Evolutionary conservation across 495 filamentous ascomycete species (phyloP), one percentile per base, ranked within the genome.

Genomic region (Neurospora sp.): DNA sequence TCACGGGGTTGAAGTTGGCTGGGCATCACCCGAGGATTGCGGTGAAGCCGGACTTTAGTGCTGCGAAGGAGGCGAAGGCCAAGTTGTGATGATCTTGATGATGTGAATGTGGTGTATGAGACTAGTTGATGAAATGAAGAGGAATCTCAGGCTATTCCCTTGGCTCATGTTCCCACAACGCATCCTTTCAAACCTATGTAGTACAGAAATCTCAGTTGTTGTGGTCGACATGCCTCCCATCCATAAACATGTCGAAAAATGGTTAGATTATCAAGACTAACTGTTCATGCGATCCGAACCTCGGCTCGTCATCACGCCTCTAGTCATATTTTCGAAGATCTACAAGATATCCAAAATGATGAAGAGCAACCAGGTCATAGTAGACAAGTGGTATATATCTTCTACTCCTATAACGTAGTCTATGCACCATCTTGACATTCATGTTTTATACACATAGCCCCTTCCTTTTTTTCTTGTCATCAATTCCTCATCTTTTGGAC

Each of bases 1-100:
- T 86, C 40, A 90, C 86, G 0, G 86, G 83, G 12, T 77, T 87
- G 70, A 81, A 76, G 69, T 71, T 87, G 53, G 84, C 81, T 7
- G 84, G 84, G 1, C 72, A 80, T 44, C 84, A 85, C 69, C 84
- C 85, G 71, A 82, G 78, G 74, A 81, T 83, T 71, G 79, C 85
- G 9, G 76, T 84, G 14, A 80, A 76, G 72, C 81, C 83, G 1
- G 80, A 79, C 44, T 74, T 80, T 42, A 77, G 53, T 4, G 53
- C 53, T 66, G 53, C 12, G 27, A 66, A 75, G 42, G 78, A 69
- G 1, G 48, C 72, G 12, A 82, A 77, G 70, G 78, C 84, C 1
- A 85, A 81, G 72, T 80, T 86, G 72, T 86, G 69, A 76, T 35
- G 2, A n/a, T 40, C 12, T 35, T 66, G 27, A 18, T 66, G 53